These are phyloP conservation scores for Corylus heterophylla DNA, from an alignment of 306 rosid species.

Conservation along the genomic window DNA sequence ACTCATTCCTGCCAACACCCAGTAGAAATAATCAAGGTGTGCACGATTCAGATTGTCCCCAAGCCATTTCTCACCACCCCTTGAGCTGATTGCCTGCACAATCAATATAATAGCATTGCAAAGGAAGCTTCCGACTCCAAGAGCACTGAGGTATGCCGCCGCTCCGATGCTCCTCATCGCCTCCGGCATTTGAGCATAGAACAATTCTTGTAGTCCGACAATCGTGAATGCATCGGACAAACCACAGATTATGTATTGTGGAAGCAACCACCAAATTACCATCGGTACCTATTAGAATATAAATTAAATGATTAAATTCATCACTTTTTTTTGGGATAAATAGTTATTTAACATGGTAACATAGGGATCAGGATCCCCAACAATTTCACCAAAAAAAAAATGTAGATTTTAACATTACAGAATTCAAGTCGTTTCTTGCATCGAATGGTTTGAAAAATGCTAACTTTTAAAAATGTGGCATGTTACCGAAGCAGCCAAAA, in stretches of 20 bases:
- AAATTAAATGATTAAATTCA: too few species aligned
- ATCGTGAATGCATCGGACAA: slow-evolving; percentile 52
- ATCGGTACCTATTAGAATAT: slow-evolving; percentile 42
- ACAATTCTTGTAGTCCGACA: slow-evolving; percentile 64
- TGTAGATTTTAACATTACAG: too few species aligned
- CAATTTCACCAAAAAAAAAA: too few species aligned
- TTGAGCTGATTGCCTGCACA: slow-evolving; percentile 37
- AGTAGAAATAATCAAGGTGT: slow-evolving; percentile 62
- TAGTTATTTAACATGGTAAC: too few species aligned
- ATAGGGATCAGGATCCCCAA: too few species aligned
- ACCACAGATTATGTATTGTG: slow-evolving; percentile 60
- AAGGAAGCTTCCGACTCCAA: slow-evolving; percentile 60
- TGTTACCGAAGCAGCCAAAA: too few species aligned
- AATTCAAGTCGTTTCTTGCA: too few species aligned
- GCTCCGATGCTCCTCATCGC: slow-evolving; percentile 70
- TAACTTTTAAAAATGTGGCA: too few species aligned
- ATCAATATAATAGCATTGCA: slow-evolving; percentile 41
- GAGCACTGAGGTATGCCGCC: slow-evolving; percentile 57
- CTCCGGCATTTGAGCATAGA: slow-evolving; percentile 72
- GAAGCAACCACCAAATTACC: slow-evolving; percentile 75
- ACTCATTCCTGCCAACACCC: slow-evolving; percentile 62
- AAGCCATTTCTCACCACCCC: slow-evolving; percentile 49
- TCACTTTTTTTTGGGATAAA: too few species aligned
- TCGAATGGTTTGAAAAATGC: too few species aligned
- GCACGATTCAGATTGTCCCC: slow-evolving; percentile 61